Evolutionary conservation across 768 basidiomycete species (phyloP), one percentile per base, ranked within the genome.

Genomic region (Flagelloscypha sp.): DNA sequence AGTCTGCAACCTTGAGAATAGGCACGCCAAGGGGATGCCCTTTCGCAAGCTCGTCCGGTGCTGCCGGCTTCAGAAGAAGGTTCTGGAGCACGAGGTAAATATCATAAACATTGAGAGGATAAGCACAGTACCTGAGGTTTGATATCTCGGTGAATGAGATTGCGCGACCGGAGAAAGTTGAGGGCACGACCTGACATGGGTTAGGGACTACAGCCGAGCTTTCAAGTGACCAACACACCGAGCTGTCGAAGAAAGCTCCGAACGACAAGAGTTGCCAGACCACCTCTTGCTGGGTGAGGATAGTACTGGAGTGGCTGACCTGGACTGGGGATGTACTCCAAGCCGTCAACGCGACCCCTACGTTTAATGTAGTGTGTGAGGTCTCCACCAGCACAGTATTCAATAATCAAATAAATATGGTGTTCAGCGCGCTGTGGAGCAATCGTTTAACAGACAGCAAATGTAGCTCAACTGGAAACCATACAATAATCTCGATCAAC

Each of bases 361-460:
- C 88, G 90, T 79, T 90, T 92, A 70, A 98, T 94, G 51, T 98
- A 98, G 47, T 88, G 79, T 0, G 90, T 88, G 32, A 99, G 76
- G 59, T 99, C 95, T 3, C 93, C 93, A 2, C 93, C 94, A 1
- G 90, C 78, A 55, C 95, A 98, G 56, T 77, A 97, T 49, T 95
- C 94, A 83, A 98, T 99, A 49, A 99, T 83, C 38, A 99, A 79
- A 63, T 95, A 97, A 49, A 87, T 83, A 48, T 84, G 74, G 38
- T 70, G 70, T 46, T 85, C 81, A 2, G 80, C 79, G 30, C 79
- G 74, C 83, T 85, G 22, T 3, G 21, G 11, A 30, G 11, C 3
- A 27, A 27, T 18, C 6, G n/a, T 25, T 15, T 31, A 24, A 10
- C n/a, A 15, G 24, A 30, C n/a, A 3, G 22, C 35, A 36, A 39